phyloP scores from a whole-genome alignment of 2,329 filamentous ascomycete species.

The Pseudocercospora ulei region DNA sequence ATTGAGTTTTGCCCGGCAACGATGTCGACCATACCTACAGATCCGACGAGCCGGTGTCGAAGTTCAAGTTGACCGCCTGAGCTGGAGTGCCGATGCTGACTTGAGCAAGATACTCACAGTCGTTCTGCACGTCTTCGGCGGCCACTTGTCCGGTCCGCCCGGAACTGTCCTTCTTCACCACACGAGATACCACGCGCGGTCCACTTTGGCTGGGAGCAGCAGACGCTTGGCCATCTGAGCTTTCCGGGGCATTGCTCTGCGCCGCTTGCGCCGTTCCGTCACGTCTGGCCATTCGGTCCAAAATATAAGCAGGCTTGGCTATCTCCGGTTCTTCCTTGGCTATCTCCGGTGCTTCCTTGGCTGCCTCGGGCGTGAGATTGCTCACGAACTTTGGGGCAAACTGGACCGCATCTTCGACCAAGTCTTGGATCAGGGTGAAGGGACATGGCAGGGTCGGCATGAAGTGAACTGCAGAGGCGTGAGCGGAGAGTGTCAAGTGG shows the following conservation, averaged over 20 bases:
- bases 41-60: constrained; percentile 63
- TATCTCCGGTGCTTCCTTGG: constrained; percentile 10
- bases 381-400: constrained; percentile 2
- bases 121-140: constrained; percentile 56
- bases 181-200: constrained; percentile 1
- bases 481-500: not conserved
- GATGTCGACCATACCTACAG: constrained; percentile 45
- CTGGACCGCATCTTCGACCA: constrained; percentile 12
- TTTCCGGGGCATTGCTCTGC: constrained; percentile 2
- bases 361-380: constrained; percentile 4
- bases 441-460: constrained; percentile 21
- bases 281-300: constrained; percentile 14
- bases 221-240: not conserved
- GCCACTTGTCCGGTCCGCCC: constrained; percentile 23
- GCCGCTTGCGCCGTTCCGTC: constrained; percentile 7
- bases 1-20: constrained; percentile 23
- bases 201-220: not conserved
- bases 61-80: constrained; percentile 52
- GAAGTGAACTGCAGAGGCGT: constrained; percentile 16
- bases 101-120: constrained; percentile 55
- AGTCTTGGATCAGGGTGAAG: constrained; percentile 19
- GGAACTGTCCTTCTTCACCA: constrained; percentile 10
- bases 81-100: constrained; percentile 56
- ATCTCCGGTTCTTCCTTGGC: constrained; percentile 3
- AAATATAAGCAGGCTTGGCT: constrained; percentile 6